Evolutionary conservation across 306 rosid genomes (phyloP).

Genomic region (Lupinus albus): DNA sequence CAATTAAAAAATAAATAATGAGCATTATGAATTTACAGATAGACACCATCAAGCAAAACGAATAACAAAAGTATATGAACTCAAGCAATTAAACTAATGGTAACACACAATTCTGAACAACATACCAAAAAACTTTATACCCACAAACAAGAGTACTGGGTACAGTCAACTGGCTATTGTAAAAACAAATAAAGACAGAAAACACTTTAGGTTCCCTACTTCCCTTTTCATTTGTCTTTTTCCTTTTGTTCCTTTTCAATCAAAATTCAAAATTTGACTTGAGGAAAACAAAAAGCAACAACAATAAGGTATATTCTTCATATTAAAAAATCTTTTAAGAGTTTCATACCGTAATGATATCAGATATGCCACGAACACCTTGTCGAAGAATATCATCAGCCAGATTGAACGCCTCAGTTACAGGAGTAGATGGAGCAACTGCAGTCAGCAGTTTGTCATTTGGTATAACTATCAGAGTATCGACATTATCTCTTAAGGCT

Average conservation of each 20-base stretch:
- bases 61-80: neutral
- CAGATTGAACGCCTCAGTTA: slow-evolving; percentile 94
- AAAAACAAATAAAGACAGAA: slow-evolving; percentile 23
- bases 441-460: slow-evolving; percentile 97
- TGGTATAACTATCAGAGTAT: slow-evolving; percentile 95
- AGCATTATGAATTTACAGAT: slow-evolving; percentile 31
- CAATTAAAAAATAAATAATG: slow-evolving; percentile 25
- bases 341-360: slow-evolving; percentile 88
- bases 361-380: slow-evolving; percentile 99
- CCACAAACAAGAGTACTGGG: neutral
- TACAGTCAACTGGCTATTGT: slow-evolving; percentile 8
- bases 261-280: slow-evolving; percentile 31
- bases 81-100: slow-evolving; percentile 28
- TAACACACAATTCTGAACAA: slow-evolving; percentile 19
- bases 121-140: slow-evolving; percentile 3
- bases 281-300: neutral
- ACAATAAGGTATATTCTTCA: slow-evolving; percentile 12
- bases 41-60: slow-evolving; percentile 12
- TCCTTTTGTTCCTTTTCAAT: slow-evolving; percentile 30
- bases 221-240: slow-evolving; percentile 13
- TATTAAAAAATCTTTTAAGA: slow-evolving; percentile 14
- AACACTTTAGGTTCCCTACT: slow-evolving; percentile 9
- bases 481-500: slow-evolving; percentile 93
- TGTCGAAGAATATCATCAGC: slow-evolving; percentile 98
- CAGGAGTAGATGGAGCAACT: slow-evolving; percentile 93